These are phyloP conservation scores for Candida sojae DNA, from an alignment of 1,139 yeast genomes.

Conservation along the genomic window DNA sequence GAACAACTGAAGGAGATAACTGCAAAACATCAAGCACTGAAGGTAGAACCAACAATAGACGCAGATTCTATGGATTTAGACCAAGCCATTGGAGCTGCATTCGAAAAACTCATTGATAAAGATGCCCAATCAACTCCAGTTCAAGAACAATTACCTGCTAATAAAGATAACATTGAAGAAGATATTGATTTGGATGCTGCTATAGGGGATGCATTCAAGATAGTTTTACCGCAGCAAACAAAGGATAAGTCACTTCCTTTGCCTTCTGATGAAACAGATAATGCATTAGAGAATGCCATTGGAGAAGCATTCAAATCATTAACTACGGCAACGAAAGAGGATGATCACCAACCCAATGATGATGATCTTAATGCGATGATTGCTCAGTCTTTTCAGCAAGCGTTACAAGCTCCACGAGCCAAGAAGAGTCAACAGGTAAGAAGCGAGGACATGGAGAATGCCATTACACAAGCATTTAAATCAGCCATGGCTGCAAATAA, in stretches of 20 bases:
- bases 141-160: neutral
- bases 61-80: slow-evolving; percentile 18
- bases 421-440: neutral
- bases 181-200: slow-evolving; percentile 17
- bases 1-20: no score
- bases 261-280: slow-evolving; percentile 15
- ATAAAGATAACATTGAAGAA: slow-evolving; percentile 6
- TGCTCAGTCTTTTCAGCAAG: slow-evolving; percentile 22
- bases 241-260: slow-evolving; percentile 5
- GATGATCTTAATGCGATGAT: slow-evolving; percentile 17
- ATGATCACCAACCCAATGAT: slow-evolving; percentile 9
- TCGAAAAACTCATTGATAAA: slow-evolving; percentile 12
- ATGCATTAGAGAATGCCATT: slow-evolving; percentile 29
- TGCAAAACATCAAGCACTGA: neutral
- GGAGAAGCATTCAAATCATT: slow-evolving; percentile 27
- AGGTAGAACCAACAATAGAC: neutral
- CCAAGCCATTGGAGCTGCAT: slow-evolving; percentile 10
- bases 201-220: slow-evolving; percentile 27
- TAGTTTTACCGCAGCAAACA: slow-evolving; percentile 10
- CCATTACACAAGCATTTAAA: slow-evolving; percentile 36
- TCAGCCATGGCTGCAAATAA: slow-evolving; percentile 21
- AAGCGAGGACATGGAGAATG: slow-evolving; percentile 27
- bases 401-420: slow-evolving; percentile 3
- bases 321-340: slow-evolving; percentile 3
- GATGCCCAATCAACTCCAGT: neutral